A percentile compares a stretch with the other conserved stretches of the same genome.
Conservation (phyloP, 169 alveolate species). For the Eimeria acervulina region DNA sequence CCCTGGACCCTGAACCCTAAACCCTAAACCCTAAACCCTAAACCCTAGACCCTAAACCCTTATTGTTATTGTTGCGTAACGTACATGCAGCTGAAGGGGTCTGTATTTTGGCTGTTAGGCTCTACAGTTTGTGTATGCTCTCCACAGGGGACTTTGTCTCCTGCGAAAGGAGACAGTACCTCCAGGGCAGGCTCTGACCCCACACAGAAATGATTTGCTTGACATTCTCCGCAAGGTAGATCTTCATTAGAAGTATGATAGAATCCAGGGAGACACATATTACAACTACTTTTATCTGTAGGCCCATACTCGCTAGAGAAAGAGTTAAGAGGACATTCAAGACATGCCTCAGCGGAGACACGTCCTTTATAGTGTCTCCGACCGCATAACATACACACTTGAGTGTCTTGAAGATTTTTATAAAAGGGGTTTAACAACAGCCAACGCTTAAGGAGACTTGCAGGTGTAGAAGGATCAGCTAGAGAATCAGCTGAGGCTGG, state of each 20-base stretch:
- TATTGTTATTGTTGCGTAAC: conserved; percentile 44
- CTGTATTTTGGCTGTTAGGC: conserved; percentile 87
- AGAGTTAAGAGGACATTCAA: conserved; percentile 78
- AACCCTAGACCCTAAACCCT: too few relatives aligned
- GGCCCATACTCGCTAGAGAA: conserved; percentile 75
- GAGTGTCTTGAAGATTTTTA: not conserved
- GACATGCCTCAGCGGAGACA: conserved; percentile 62
- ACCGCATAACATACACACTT: conserved; percentile 80
- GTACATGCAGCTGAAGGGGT: conserved; percentile 87
- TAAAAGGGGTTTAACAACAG: conserved; percentile 8
- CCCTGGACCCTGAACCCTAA: too few relatives aligned
- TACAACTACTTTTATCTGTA: conserved; percentile 83
- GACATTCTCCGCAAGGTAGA: conserved; percentile 88
- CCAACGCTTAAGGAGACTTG: conserved; percentile 40
- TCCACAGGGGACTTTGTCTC: conserved; percentile 88
- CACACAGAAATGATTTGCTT: conserved; percentile 90
- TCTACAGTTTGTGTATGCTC: conserved; percentile 86
- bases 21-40: not conserved
- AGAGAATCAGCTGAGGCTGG: conserved; percentile 23
- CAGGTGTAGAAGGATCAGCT: conserved; percentile 42
- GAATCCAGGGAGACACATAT: conserved; percentile 89
- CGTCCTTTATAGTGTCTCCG: conserved; percentile 30
- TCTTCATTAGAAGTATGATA: conserved; percentile 86
- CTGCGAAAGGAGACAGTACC: conserved; percentile 83
- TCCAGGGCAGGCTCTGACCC: conserved; percentile 88